Base-by-base conservation (phyloP, 257 asterid species). In the Jacaranda copaia region DNA sequence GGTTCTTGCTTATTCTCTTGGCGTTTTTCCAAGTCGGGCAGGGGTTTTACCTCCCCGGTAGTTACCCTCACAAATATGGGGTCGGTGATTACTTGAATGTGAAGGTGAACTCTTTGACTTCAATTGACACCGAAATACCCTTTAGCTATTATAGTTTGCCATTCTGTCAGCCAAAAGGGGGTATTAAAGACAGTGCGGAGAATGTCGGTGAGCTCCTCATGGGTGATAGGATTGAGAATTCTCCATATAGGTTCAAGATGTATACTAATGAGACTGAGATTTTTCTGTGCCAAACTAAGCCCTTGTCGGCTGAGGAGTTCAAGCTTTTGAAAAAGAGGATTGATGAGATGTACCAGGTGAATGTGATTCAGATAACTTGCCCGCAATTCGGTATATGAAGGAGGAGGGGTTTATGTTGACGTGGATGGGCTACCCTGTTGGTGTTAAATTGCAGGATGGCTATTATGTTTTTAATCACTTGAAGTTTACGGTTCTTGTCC, bases 141-240 rank as follows among this genome's bases (percentile, higher is more conserved):
- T 92, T 77, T 78, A 82, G 96, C 87, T 92, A 92, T 76, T 92
- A 92, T 75, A 90, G 94, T 74, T 79, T 92, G 71, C 96, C 97
- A 18, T 92, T 88, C 82, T 92, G 97, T 80, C 57, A 0, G 73
- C 95, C 96, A 2, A 60, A 62, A 55, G 96, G 86, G 36, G 97
- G 97, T 20, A 83, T 92, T 32, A 90, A 89, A 83, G 97, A 92
- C 66, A 92, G 94, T 58, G 94, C 94, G 1, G 97, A 92, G 52
- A 92, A 92, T 79, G 91, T 92, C 4, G 97, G 96, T 62, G 97
- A 92, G 90, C 87, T 92, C 12, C 96, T 92, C 58, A 90, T 92
- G 97, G 97, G 97, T 56, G 97, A 92, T 82, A 84, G 95, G 79
- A 92, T 92, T 49, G 96, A 92, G 88, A 92, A 92, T 82, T 92